Evolutionary conservation across 31 red algal genomes (phyloP).

Genomic region (Porphyra umbilicalis): DNA sequence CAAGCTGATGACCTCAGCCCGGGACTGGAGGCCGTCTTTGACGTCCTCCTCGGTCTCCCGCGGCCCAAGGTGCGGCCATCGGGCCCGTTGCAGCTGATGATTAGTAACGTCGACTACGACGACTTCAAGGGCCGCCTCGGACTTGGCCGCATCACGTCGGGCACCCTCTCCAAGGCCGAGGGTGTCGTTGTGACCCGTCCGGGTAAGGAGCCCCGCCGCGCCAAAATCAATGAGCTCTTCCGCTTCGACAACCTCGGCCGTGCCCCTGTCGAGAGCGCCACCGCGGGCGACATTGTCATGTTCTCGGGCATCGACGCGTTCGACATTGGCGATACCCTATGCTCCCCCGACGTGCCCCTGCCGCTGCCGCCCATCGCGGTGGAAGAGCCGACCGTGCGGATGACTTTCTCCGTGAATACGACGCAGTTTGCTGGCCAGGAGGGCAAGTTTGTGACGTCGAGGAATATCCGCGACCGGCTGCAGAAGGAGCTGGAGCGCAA

Average conservation of each 20-base stretch:
- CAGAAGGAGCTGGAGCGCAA: slow-evolving; percentile 79
- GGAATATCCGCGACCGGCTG: slow-evolving; percentile 83
- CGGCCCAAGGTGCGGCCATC: slow-evolving; percentile 50
- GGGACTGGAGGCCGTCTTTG: slow-evolving; percentile 79
- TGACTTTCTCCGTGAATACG: slow-evolving; percentile 91
- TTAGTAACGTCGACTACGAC: slow-evolving; percentile 86
- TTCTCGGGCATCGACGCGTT: slow-evolving; percentile 62
- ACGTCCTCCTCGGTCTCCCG: slow-evolving; percentile 69
- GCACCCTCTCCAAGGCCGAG: slow-evolving; percentile 30
- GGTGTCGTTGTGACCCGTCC: slow-evolving; percentile 65
- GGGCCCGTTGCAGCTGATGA: slow-evolving; percentile 69
- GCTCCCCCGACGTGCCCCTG: slow-evolving; percentile 24
- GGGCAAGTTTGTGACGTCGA: slow-evolving; percentile 88
- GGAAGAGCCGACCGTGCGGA: slow-evolving; percentile 93
- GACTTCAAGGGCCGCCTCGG: slow-evolving; percentile 87
- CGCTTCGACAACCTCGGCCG: slow-evolving; percentile 83
- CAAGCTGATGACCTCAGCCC: slow-evolving; percentile 21
- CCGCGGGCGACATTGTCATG: slow-evolving; percentile 89
- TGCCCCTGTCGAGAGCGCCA: slow-evolving; percentile 44
- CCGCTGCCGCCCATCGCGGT: slow-evolving; percentile 72
- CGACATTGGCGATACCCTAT: slow-evolving; percentile 89
- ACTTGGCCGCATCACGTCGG: slow-evolving; percentile 70
- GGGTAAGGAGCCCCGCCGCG: slow-evolving; percentile 27
- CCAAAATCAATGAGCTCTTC: slow-evolving; percentile 73
- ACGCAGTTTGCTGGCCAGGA: slow-evolving; percentile 92